Conservation (phyloP, 1,284 basidiomycete species). For the Omphalotus olearius region DNA sequence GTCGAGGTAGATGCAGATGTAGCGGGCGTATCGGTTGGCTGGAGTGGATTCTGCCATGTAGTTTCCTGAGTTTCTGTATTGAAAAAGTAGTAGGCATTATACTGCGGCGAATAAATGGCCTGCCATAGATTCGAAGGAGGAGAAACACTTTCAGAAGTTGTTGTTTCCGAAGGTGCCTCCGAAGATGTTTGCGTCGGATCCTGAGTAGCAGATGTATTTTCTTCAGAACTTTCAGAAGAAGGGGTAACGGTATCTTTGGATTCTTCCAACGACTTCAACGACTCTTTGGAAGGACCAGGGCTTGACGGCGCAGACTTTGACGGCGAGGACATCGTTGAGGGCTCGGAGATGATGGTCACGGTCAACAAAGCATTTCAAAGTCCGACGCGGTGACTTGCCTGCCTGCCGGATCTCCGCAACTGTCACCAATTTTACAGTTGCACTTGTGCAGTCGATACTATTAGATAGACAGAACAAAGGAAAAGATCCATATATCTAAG, state of each 20-base stretch:
- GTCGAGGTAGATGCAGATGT: conserved; percentile 22
- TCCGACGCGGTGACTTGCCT: no score
- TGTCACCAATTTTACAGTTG: no score
- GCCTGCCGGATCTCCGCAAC: no score
- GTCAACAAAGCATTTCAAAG: no score
- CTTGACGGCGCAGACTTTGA: conserved; percentile 8
- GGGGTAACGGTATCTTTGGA: conserved; percentile 3
- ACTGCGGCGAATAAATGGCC: conserved; percentile 78
- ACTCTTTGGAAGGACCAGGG: conserved; percentile 3
- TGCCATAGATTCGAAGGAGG: conserved; percentile 55
- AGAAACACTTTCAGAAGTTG: not conserved
- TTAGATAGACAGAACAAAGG: no score
- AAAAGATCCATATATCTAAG: no score
- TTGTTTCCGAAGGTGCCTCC: not conserved
- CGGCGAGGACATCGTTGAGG: conserved; percentile 5
- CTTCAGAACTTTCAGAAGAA: conserved; percentile 9
- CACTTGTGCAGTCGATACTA: no score
- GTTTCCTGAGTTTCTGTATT: conserved; percentile 78
- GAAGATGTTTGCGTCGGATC: conserved; percentile 5
- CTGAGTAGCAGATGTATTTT: conserved; percentile 4
- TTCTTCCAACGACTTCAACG: not conserved
- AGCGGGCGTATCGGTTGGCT: conserved; percentile 13
- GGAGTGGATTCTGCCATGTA: conserved; percentile 84
- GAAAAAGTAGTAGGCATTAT: conserved; percentile 88
- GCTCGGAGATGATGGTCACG: no score